These are phyloP conservation scores for Avicennia marina DNA, from an alignment of 257 asterid species.

Conservation along the genomic window DNA sequence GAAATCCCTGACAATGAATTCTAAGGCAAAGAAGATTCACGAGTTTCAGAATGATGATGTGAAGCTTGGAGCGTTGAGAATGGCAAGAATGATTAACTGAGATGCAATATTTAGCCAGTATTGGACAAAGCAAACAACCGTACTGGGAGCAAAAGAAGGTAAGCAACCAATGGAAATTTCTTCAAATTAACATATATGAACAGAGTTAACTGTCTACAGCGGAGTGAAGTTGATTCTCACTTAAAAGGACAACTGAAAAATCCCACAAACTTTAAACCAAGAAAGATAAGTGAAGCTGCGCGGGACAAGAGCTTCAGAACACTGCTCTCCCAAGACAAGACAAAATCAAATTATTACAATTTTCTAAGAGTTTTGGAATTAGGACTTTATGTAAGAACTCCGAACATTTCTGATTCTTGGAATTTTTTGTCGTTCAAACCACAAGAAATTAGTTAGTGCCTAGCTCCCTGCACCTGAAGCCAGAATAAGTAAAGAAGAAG, in stretches of 20 bases:
- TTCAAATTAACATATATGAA: constrained; percentile 20
- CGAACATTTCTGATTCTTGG: not conserved
- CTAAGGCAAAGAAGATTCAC: too few species aligned
- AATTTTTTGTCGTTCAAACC: not conserved
- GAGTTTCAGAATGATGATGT: too few species aligned
- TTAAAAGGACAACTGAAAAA: constrained; percentile 15
- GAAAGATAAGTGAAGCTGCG: constrained; percentile 5
- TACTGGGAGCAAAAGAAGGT: too few species aligned
- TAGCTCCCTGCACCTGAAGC: constrained; percentile 59
- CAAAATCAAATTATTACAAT: constrained; percentile 14
- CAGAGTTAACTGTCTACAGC: constrained; percentile 22
- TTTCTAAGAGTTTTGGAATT: not conserved
- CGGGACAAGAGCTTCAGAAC: constrained; percentile 20
- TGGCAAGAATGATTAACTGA: too few species aligned
- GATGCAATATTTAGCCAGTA: too few species aligned
- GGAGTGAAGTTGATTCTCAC: not conserved
- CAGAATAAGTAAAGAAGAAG: not conserved
- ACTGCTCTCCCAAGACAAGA: constrained; percentile 12
- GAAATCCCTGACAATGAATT: too few species aligned
- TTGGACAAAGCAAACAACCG: too few species aligned
- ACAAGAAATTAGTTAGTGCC: constrained; percentile 31
- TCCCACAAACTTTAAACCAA: constrained; percentile 12
- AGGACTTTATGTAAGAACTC: not conserved
- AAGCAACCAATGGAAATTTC: not conserved
- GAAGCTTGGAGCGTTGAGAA: too few species aligned